Base-by-base conservation (phyloP, 345 rosid species). In the Eucalyptus caleyi region DNA sequence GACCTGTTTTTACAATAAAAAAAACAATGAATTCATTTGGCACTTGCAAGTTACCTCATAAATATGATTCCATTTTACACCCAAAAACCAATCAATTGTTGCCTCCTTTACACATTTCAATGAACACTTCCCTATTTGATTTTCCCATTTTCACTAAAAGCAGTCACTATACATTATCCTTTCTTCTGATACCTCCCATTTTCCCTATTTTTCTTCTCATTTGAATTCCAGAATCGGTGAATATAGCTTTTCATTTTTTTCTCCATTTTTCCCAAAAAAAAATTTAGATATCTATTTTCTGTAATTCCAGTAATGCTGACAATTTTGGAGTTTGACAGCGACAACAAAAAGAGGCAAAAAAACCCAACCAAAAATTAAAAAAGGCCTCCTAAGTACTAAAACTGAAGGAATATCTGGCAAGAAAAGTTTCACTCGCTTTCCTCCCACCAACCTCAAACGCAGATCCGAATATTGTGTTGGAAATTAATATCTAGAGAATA, bases 1-100 rank as follows among this genome's bases (percentile, higher is more conserved):
- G 6, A 0, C 19, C 5, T 69, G 7, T 9, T 69, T 32, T 9
- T 34, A 4, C 2, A 18, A 18, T 16, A 0, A 34, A 34, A 34
- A 34, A 34, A 69, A 1, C 0, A 16, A 9, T 0, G 2, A 5
- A 69, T 34, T 69, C 3, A 69, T 69, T 69, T 69, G 24, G 7
- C 18, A 32, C 7, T 4, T 69, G 81, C 19, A 34, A 69, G 42
- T 69, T 69, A 32, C 11, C 37, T 69, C 4, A 16, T 1, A 69
- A 69, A 32, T 34, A 67, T 69, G 0, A 69, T 9, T 69, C 11
- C 24, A 69, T 32, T 69, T 69, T 34, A 18, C 12, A 1, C 42
- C 12, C 23, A 16, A 65, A 65, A 65, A n/a, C 77, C 4, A 60
- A 60, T 11, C 69, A 15, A 32, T 69, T 4, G 11, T 18, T 32